A percentile compares a stretch with the other conserved stretches of the same genome.
These are phyloP conservation scores for Gypsophila paniculata DNA, from an alignment of 179 eudicot genomes.

Conservation along the genomic window DNA sequence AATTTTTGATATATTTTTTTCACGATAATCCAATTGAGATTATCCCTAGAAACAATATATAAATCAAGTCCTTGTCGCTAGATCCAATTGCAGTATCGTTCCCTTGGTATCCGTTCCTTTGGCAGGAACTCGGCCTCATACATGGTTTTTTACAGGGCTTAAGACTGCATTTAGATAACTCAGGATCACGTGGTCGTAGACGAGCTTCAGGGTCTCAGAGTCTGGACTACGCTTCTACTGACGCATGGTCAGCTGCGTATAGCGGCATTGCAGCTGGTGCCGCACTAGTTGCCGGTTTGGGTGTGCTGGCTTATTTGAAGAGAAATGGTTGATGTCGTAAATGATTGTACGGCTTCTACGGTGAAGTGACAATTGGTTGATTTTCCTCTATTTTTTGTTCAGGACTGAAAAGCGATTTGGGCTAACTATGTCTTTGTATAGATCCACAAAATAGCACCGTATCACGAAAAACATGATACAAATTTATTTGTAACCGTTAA, in stretches of 20 bases:
- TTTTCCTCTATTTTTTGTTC: not conserved
- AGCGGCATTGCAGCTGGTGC: conserved; percentile 72
- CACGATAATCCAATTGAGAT: not conserved
- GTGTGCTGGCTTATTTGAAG: conserved; percentile 59
- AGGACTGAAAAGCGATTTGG: conserved; percentile 13
- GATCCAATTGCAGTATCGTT: not conserved
- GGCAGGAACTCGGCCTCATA: not conserved
- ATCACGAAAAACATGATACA: not conserved
- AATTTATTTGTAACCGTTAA: conserved; percentile 2
- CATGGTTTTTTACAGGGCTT: conserved; percentile 45
- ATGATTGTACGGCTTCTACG: not conserved
- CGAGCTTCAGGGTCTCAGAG: conserved; percentile 35
- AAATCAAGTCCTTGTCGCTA: not conserved
- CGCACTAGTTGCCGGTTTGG: conserved; percentile 66
- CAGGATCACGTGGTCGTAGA: conserved; percentile 38
- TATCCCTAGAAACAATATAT: not conserved
- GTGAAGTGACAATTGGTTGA: conserved; percentile 9
- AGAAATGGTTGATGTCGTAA: conserved; percentile 36
- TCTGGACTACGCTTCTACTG: conserved; percentile 48
- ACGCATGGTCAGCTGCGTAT: conserved; percentile 67
- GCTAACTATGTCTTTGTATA: conserved; percentile 19
- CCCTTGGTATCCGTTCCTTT: not conserved
- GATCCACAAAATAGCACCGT: not conserved
- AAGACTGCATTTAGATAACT: conserved; percentile 61
- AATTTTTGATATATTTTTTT: not conserved